These are phyloP conservation scores for Penicillium sclerotigenum DNA, from an alignment of 2,329 filamentous ascomycete species.

Conservation along the genomic window DNA sequence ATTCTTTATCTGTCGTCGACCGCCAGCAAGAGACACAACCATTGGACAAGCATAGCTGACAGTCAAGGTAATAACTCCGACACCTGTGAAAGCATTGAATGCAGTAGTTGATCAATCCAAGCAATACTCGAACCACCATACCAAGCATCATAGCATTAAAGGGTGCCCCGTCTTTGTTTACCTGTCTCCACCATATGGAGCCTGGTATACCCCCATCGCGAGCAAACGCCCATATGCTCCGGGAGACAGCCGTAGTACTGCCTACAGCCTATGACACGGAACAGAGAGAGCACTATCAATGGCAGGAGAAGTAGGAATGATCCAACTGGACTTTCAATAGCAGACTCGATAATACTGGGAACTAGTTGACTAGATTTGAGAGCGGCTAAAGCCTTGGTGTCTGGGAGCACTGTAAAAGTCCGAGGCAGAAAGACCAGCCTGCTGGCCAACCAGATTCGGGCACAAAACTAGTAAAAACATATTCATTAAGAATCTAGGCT, in stretches of 20 bases:
- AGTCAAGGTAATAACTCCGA: constrained; percentile 72
- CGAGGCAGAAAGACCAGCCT: constrained; percentile 69
- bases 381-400: constrained; percentile 58
- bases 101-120: constrained; percentile 68
- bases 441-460: constrained; percentile 64
- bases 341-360: constrained; percentile 68
- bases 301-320: constrained; percentile 69
- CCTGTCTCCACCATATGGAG: constrained; percentile 59
- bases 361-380: constrained; percentile 70
- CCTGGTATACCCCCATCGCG: constrained; percentile 69
- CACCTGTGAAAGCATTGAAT: constrained; percentile 75
- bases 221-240: constrained; percentile 71
- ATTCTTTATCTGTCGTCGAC: constrained; percentile 54
- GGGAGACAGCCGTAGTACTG: constrained; percentile 66
- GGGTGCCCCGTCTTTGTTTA: constrained; percentile 63
- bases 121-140: constrained; percentile 63
- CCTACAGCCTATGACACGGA: constrained; percentile 69
- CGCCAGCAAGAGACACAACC: constrained; percentile 55
- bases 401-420: constrained; percentile 67
- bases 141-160: constrained; percentile 66
- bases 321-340: constrained; percentile 65
- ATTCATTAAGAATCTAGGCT: constrained; percentile 30
- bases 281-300: constrained; percentile 67
- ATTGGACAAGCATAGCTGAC: constrained; percentile 66
- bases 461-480: constrained; percentile 56